Conservation (phyloP, 1,139 yeast species). For the Candida glucosophila region DNA sequence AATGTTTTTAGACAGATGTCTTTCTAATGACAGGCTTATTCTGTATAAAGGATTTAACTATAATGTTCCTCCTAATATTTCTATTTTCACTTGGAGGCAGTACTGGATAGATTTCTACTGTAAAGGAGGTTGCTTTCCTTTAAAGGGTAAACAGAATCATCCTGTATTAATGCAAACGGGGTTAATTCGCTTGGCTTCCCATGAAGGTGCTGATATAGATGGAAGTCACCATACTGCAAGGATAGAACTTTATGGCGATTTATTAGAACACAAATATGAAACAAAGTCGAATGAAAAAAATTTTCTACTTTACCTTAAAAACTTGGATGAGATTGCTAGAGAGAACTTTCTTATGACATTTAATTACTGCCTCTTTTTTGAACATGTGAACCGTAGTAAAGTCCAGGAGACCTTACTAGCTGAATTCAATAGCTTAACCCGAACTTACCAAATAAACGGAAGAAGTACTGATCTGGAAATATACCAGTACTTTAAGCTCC, state of each 20-base stretch:
- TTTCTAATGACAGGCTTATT: constrained; percentile 1
- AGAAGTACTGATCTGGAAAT: constrained; percentile 1
- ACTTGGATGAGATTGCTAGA: constrained; percentile 1
- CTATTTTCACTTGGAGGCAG: constrained; percentile 9
- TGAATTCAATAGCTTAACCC: constrained; percentile 1
- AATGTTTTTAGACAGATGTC: neutral
- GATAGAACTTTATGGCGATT: constrained; percentile 1
- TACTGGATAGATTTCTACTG: constrained; percentile 8
- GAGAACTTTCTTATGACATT: constrained; percentile 1
- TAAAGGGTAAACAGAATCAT: neutral
- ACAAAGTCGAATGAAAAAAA: neutral
- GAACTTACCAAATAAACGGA: constrained; percentile 1
- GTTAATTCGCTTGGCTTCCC: neutral
- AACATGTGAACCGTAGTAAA: constrained; percentile 1
- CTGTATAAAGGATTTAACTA: constrained; percentile 2
- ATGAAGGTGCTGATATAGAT: neutral
- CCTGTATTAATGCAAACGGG: constrained; percentile 1
- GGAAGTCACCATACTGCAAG: too few relatives aligned
- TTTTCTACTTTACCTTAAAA: neutral
- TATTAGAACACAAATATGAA: constrained; percentile 2
- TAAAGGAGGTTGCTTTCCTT: neutral
- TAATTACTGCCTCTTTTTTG: constrained; percentile 2
- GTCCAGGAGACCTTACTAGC: constrained; percentile 1
- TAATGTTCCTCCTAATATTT: constrained; percentile 4
- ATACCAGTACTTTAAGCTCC: constrained; percentile 3